phyloP scores from a whole-genome alignment of 495 filamentous ascomycete species.

The Monascus purpureus region DNA sequence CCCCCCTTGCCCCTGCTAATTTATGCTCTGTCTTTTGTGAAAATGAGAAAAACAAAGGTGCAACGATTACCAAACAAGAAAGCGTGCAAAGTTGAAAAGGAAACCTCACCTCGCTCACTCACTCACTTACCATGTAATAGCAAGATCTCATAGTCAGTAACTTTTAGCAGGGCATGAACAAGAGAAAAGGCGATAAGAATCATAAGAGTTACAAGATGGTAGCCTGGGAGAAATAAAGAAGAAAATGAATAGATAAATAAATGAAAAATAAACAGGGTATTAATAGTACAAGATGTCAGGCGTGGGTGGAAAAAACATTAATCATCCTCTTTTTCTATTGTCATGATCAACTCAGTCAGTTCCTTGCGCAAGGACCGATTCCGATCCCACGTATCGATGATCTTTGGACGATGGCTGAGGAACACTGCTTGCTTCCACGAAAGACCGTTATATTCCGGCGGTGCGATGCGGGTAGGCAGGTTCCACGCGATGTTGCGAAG shows the following conservation, averaged over 20 bases:
- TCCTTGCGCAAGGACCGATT: constrained; percentile 30
- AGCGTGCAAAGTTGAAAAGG: background rate
- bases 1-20: no score
- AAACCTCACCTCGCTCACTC: background rate
- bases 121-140: background rate
- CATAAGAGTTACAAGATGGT: no score
- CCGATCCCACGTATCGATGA: constrained; percentile 29
- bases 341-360: constrained; percentile 31
- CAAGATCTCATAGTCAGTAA: no score
- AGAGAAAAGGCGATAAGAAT: background rate
- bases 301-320: no score
- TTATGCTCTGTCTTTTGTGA: no score
- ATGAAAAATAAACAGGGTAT: constrained; percentile 9
- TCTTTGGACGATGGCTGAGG: constrained; percentile 25
- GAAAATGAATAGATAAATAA: constrained; percentile 1
- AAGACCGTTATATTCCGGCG: constrained; percentile 17
- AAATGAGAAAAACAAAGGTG: no score
- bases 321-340: constrained; percentile 29
- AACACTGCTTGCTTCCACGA: constrained; percentile 32
- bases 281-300: constrained; percentile 11
- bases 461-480: constrained; percentile 31
- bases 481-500: constrained; percentile 79
- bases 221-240: background rate
- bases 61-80: no score
- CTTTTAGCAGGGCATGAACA: no score